phyloP scores from a whole-genome alignment of 2,329 filamentous ascomycete genomes.

The Fusarium nematophilum region DNA sequence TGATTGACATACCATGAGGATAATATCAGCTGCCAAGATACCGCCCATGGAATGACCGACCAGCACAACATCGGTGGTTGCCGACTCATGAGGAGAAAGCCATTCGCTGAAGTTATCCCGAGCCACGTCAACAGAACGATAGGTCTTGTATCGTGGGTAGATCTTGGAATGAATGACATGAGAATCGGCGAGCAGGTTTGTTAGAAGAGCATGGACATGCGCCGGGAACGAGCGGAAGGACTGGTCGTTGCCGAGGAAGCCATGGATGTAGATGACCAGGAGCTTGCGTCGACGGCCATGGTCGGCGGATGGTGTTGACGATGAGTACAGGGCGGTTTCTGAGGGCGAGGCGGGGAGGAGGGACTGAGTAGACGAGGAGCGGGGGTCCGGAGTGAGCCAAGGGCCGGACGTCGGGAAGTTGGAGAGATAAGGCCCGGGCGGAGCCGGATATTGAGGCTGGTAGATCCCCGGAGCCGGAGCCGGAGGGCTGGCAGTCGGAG shows the following conservation, averaged over 20 bases:
- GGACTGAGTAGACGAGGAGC: conserved; percentile 62
- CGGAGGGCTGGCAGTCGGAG: conserved; percentile 15
- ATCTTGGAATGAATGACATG: conserved; percentile 90
- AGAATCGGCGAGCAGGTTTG: conserved; percentile 72
- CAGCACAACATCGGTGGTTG: conserved; percentile 81
- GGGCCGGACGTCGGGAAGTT: conserved; percentile 9
- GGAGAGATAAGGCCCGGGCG: conserved; percentile 7
- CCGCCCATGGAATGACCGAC: conserved; percentile 94
- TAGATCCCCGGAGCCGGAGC: conserved; percentile 1
- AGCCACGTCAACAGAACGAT: conserved; percentile 77
- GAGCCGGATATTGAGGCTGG: no score
- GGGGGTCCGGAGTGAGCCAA: conserved; percentile 54
- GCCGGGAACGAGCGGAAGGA: conserved; percentile 90
- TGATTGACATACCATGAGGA: conserved; percentile 64
- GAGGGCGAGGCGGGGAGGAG: conserved; percentile 45
- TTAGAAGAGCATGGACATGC: conserved; percentile 82
- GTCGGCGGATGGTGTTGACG: conserved; percentile 11
- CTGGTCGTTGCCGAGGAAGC: conserved; percentile 88
- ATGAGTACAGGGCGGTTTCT: conserved; percentile 18
- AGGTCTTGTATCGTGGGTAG: conserved; percentile 83
- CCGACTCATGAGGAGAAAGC: conserved; percentile 80
- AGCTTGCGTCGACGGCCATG: conserved; percentile 63
- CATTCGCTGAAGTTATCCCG: conserved; percentile 86
- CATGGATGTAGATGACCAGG: conserved; percentile 86
- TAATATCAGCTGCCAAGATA: conserved; percentile 82